Evolutionary conservation across 1,139 yeast species (phyloP), one percentile per base, ranked within the genome.

Genomic region (Geotrichum siamense): DNA sequence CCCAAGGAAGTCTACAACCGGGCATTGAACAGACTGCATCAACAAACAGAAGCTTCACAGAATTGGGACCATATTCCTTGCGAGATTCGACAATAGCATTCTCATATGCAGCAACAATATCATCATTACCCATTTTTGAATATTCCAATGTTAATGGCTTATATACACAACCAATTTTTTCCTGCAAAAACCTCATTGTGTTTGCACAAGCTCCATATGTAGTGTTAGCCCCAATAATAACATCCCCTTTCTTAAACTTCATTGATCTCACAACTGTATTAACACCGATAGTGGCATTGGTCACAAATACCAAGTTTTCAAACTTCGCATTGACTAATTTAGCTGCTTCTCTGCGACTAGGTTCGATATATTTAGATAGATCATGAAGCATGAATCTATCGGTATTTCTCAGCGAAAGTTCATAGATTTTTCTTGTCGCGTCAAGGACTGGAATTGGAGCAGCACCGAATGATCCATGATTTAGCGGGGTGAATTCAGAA

Each of bases 21-120:
- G 91, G 91, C 73, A 74, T 70, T 2, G 87, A 79, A 15, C 75
- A 63, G 25, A 81, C 71, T 10, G 77, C 67, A 53, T 82, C 91
- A 56, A 79, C 78, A 51, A 82, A 53, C 26, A 75, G 74, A 47
- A 77, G 49, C 45, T 61, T 72, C 31, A 68, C 38, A 49, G 46
- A 47, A 22, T 54, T 40, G 8, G 12, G 34, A 6, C 41, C 41
- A 21, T 38, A 30, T 44, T 53, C 2, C 48, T 43, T 37, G 48
- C 49, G 43, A 3, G 42, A 38, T 2, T 40, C 38, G 28, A 47
- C 53, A 23, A 72, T 63, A 3, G 61, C 62, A 2, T 57, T 49
- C 38, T 65, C 67, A 53, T 72, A 75, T 28, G 55, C 60, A 1
- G 56, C 59, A 12, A 79, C 58, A 13, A 81, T 64, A 26, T 70